Percentiles rank a stretch among this genome's conserved stretches.
Evolutionary conservation across 805 yeast species (phyloP).

Genomic region (Wickerhamomyces silvicola): DNA sequence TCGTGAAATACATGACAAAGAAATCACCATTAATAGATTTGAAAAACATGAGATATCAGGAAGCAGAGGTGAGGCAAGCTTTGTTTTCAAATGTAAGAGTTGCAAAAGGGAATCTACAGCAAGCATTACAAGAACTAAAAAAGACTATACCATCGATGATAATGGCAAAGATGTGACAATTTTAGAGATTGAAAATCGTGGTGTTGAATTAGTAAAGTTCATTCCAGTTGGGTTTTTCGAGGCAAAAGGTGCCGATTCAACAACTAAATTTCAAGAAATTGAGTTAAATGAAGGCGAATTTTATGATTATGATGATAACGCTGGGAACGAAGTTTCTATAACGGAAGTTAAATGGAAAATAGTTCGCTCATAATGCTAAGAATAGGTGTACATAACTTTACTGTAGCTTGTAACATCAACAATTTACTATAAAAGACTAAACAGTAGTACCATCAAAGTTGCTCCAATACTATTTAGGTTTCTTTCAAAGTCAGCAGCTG

Average conservation of each 20-base stretch:
- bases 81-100: slow-evolving; percentile 66
- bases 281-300: slow-evolving; percentile 80
- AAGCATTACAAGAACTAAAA: slow-evolving; percentile 18
- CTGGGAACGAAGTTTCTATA: slow-evolving; percentile 72
- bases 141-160: slow-evolving; percentile 29
- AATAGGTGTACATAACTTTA: too few species aligned
- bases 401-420: neutral
- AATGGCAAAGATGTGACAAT: slow-evolving; percentile 39
- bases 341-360: slow-evolving; percentile 69
- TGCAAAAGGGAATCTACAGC: slow-evolving; percentile 37
- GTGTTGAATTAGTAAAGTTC: slow-evolving; percentile 66
- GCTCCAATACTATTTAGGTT: too few species aligned
- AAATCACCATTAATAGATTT: slow-evolving; percentile 57
- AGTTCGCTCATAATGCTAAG: slow-evolving; percentile 17
- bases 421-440: neutral
- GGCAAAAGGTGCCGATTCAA: slow-evolving; percentile 47
- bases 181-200: slow-evolving; percentile 78
- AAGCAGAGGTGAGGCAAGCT: slow-evolving; percentile 78
- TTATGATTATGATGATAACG: slow-evolving; percentile 91
- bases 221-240: slow-evolving; percentile 58
- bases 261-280: slow-evolving; percentile 51
- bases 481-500: too few species aligned
- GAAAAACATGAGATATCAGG: slow-evolving; percentile 62
- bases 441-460: too few species aligned
- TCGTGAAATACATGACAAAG: slow-evolving; percentile 68